Evolutionary conservation across 225 moss, liverwort and hornwort genomes (phyloP).

Genomic region (Pseudisothecium myosuroides): DNA sequence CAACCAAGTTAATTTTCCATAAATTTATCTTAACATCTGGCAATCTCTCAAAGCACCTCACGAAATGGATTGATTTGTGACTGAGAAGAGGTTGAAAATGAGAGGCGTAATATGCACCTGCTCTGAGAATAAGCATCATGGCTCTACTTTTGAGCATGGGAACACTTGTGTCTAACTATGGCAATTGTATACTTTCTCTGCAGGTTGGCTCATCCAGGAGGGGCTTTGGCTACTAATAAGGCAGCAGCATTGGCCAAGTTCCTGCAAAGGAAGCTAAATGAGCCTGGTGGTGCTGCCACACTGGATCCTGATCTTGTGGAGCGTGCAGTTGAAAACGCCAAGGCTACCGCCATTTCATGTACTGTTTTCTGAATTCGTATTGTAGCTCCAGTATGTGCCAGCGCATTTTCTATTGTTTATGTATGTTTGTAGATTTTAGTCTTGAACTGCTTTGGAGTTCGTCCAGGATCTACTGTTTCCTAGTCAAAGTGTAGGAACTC

Average conservation of each 20-base stretch:
- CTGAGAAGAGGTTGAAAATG: background rate
- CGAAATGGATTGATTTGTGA: background rate
- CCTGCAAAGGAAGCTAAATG: conserved; percentile 65
- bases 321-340: conserved; percentile 81
- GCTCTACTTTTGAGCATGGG: background rate
- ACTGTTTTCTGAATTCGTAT: background rate
- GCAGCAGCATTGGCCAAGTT: conserved; percentile 92
- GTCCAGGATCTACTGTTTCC: background rate
- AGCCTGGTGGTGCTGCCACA: conserved; percentile 66
- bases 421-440: background rate
- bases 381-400: background rate
- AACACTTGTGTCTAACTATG: background rate
- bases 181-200: background rate
- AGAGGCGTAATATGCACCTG: background rate
- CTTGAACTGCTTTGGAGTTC: background rate
- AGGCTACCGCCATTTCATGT: conserved; percentile 59
- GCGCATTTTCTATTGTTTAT: background rate
- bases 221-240: conserved; percentile 89
- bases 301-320: conserved; percentile 84
- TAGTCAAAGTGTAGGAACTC: background rate
- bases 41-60: background rate
- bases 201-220: conserved; percentile 95
- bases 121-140: background rate
- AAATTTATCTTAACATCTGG: background rate
- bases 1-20: background rate